phyloP scores from a whole-genome alignment of 2,329 filamentous ascomycete genomes.

The Hypoxylon sp. region DNA sequence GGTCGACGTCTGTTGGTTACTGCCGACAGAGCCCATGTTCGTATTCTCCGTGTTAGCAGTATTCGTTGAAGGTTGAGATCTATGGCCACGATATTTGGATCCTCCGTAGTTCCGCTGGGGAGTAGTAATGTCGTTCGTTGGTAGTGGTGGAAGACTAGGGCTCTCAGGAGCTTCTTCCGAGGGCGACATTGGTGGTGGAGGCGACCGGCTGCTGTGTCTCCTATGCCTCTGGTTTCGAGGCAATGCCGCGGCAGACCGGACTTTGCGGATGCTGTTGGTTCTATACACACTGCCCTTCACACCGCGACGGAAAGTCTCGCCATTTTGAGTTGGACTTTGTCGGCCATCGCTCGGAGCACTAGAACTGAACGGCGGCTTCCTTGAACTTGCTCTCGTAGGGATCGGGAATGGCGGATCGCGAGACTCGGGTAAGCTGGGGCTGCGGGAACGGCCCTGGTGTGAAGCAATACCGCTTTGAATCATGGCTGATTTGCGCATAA shows the following conservation, averaged over 20 bases:
- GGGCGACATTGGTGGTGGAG: conserved; percentile 75
- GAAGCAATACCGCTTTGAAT: conserved; percentile 83
- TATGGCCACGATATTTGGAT: conserved; percentile 62
- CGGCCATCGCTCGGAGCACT: conserved; percentile 80
- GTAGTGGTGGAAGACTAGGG: conserved; percentile 79
- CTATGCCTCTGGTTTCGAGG: conserved; percentile 67
- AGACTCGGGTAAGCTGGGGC: conserved; percentile 74
- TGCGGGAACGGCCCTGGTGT: conserved; percentile 75
- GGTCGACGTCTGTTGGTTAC: conserved; percentile 76
- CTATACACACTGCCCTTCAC: conserved; percentile 65
- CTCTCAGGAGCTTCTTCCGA: conserved; percentile 79
- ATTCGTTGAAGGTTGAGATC: conserved; percentile 72
- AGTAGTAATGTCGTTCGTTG: conserved; percentile 78
- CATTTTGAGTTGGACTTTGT: conserved; percentile 77
- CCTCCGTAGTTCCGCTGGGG: conserved; percentile 64
- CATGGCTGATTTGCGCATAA: conserved; percentile 83
- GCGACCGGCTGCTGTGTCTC: conserved; percentile 71
- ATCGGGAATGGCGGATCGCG: conserved; percentile 89
- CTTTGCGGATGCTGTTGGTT: conserved; percentile 80
- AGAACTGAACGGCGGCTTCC: conserved; percentile 75
- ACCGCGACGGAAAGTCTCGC: conserved; percentile 69
- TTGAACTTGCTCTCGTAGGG: conserved; percentile 88
- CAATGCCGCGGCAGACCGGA: conserved; percentile 84
- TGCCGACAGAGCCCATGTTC: conserved; percentile 67
- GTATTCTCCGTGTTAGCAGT: conserved; percentile 66